These are phyloP conservation scores for Beta macrorhiza DNA, from an alignment of 179 eudicot genomes.

Conservation along the genomic window DNA sequence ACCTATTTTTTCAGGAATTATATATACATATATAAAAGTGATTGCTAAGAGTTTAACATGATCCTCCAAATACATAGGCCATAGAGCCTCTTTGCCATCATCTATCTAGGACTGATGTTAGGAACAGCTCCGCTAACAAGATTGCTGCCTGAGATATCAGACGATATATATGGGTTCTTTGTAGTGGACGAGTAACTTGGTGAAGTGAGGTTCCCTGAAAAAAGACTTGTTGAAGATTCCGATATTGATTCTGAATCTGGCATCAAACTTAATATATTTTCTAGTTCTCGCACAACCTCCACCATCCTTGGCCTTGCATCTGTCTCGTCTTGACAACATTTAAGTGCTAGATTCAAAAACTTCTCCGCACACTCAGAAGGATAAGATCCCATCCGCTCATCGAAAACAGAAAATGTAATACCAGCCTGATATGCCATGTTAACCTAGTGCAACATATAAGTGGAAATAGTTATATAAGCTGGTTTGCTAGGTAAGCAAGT, in stretches of 20 bases:
- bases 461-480: background rate
- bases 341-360: conserved; percentile 55
- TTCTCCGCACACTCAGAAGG: conserved; percentile 56
- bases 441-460: conserved; percentile 39
- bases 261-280: conserved; percentile 43
- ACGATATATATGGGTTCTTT: conserved; percentile 34
- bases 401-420: conserved; percentile 48
- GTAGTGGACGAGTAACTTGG: conserved; percentile 22
- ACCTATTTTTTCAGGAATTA: background rate
- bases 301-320: conserved; percentile 60
- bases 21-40: background rate
- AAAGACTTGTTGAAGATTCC: conserved; percentile 15
- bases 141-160: conserved; percentile 48
- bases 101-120: conserved; percentile 49
- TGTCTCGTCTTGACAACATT: conserved; percentile 66
- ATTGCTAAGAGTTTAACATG: background rate
- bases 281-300: conserved; percentile 69
- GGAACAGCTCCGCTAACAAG: conserved; percentile 64
- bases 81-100: background rate
- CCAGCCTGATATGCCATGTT: conserved; percentile 51
- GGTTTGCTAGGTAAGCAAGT: background rate
- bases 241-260: conserved; percentile 44
- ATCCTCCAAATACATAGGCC: background rate
- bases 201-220: conserved; percentile 5
- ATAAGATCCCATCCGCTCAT: conserved; percentile 62